Conservation (phyloP, 148 eudicot species). For the Dianthus caryophyllus region DNA sequence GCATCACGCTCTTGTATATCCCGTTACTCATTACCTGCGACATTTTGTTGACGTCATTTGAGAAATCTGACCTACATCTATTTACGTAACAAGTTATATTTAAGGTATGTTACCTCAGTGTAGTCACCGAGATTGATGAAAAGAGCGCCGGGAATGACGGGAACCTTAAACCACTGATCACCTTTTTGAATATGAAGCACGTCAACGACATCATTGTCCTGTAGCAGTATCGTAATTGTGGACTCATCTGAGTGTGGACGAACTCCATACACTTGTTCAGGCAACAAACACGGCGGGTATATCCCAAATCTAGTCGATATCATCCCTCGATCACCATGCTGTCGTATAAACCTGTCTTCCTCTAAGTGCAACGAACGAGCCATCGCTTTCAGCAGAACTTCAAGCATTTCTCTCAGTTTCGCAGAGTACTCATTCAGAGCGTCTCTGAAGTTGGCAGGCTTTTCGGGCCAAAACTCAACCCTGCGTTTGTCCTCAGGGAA, state of each 20-base stretch:
- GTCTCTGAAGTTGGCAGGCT: constrained; percentile 47
- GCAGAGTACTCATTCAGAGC: constrained; percentile 19
- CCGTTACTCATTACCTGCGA: constrained; percentile 46
- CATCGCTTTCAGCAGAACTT: constrained; percentile 30
- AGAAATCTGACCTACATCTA: not conserved
- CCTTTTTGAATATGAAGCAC: constrained; percentile 51
- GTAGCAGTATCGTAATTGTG: constrained; percentile 33
- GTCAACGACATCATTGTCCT: constrained; percentile 38
- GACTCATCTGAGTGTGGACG: constrained; percentile 31
- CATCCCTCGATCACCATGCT: constrained; percentile 26
- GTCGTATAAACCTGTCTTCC: constrained; percentile 30
- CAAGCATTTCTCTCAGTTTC: constrained; percentile 15
- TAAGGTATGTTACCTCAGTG: constrained; percentile 33
- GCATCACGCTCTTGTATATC: constrained; percentile 39
- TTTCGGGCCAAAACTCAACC: constrained; percentile 56
- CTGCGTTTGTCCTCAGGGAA: constrained; percentile 38
- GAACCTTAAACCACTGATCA: constrained; percentile 50
- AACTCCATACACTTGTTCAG: constrained; percentile 27
- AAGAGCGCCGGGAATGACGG: constrained; percentile 42
- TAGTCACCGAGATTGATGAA: constrained; percentile 47
- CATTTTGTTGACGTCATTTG: not conserved
- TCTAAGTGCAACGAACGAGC: constrained; percentile 30
- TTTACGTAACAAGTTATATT: no score
- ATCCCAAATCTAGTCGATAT: constrained; percentile 35
- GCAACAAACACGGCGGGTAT: constrained; percentile 22